These are phyloP conservation scores for Cardiospermum halicacabum DNA, from an alignment of 345 rosid genomes.

Conservation along the genomic window DNA sequence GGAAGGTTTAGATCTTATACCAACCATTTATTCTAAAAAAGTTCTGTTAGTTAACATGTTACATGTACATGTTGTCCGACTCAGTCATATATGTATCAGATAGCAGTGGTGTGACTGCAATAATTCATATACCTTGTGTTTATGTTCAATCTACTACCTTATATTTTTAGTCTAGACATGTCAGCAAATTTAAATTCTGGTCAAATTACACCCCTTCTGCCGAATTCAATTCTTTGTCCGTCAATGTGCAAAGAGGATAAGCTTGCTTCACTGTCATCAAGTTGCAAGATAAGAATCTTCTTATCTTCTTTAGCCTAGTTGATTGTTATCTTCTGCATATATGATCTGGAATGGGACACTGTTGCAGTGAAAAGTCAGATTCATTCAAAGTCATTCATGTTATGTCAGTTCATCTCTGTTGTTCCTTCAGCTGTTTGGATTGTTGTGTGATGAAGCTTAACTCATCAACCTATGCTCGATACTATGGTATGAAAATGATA, in stretches of 20 bases:
- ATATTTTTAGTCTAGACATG: neutral
- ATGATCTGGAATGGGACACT: neutral
- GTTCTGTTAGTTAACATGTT: conserved; percentile 11
- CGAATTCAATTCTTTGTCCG: neutral
- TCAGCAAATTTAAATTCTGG: neutral
- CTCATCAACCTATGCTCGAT: too few relatives aligned
- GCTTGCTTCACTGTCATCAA: neutral
- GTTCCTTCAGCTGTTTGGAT: too few relatives aligned
- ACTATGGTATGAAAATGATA: too few relatives aligned
- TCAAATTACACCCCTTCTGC: neutral
- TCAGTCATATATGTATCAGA: conserved; percentile 5
- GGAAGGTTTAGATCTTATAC: conserved; percentile 20
- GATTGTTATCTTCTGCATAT: neutral
- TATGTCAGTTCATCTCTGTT: neutral
- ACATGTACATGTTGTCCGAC: conserved; percentile 20
- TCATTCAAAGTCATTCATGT: neutral
- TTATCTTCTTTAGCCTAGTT: neutral
- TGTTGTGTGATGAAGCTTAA: too few relatives aligned
- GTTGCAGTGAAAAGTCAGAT: neutral
- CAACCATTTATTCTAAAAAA: conserved; percentile 15
- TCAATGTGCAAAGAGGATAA: neutral
- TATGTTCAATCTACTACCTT: conserved; percentile 2
- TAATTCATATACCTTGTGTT: conserved; percentile 11
- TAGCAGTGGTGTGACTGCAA: conserved; percentile 12
- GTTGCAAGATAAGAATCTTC: neutral